Percentiles rank a stretch among this genome's conserved stretches.
phyloP scores from a whole-genome alignment of 2,329 filamentous ascomycete species.

The Plenodomus lindquistii region DNA sequence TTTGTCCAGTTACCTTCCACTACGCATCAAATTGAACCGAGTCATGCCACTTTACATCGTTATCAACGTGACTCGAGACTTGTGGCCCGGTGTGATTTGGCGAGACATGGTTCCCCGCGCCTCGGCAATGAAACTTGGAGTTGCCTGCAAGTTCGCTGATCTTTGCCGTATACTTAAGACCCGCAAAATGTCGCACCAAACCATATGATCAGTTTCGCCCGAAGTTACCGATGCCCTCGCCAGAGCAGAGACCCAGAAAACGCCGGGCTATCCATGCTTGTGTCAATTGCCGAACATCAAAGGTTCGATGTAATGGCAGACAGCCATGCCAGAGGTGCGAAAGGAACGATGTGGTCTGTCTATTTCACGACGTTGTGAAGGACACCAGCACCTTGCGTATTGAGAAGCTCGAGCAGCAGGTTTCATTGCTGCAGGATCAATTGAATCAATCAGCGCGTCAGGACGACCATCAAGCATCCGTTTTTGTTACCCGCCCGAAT shows the following conservation, averaged over 20 bases:
- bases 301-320: constrained; percentile 39
- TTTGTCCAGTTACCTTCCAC: too few relatives aligned
- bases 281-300: constrained; percentile 33
- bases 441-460: constrained; percentile 5
- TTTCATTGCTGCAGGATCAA: constrained; percentile 19
- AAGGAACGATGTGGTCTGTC: constrained; percentile 26
- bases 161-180: not conserved
- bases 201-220: constrained; percentile 5
- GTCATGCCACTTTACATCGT: too few relatives aligned
- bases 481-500: constrained; percentile 2
- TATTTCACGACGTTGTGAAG: constrained; percentile 30
- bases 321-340: constrained; percentile 37
- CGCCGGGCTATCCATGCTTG: constrained; percentile 41
- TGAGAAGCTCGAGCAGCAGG: constrained; percentile 33
- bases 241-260: constrained; percentile 25
- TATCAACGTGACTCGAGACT: too few relatives aligned
- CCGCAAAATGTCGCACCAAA: not conserved
- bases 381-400: constrained; percentile 29
- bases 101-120: not conserved
- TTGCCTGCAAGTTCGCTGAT: not conserved
- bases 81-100: not conserved
- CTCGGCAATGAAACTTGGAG: not conserved
- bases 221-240: constrained; percentile 18
- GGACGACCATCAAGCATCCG: not conserved
- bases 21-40: too few relatives aligned